A percentile compares a stretch with the other conserved stretches of the same genome.
Evolutionary conservation across 768 basidiomycete genomes (phyloP).

Genomic region (Tylopilus sp.): DNA sequence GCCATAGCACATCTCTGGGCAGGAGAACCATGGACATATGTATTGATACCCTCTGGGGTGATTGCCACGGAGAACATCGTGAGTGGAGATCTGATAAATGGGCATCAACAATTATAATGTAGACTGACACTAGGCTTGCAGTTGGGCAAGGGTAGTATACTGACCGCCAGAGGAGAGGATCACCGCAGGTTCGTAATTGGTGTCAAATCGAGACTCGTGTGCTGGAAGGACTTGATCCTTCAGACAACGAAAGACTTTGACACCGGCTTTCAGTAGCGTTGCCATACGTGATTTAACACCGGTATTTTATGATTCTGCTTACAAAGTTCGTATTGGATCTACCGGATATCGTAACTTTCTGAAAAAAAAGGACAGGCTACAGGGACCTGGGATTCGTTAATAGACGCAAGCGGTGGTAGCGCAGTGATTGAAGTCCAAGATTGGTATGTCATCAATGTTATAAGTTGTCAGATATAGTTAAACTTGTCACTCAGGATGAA

Average conservation of each 20-base stretch:
- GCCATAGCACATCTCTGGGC: conserved; percentile 50
- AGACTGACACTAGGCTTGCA: conserved; percentile 1
- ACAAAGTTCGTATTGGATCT: conserved; percentile 32
- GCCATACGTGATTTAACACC: too few relatives aligned
- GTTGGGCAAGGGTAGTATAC: conserved; percentile 35
- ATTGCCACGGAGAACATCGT: conserved; percentile 24
- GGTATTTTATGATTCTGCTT: too few relatives aligned
- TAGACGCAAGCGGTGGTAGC: conserved; percentile 21
- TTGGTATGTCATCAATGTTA: conserved; percentile 32
- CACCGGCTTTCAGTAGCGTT: too few relatives aligned
- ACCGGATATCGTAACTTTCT: not conserved
- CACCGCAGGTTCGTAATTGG: conserved; percentile 36
- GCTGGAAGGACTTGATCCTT: conserved; percentile 3
- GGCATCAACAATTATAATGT: not conserved
- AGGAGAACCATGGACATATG: conserved; percentile 42
- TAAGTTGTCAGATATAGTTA: not conserved
- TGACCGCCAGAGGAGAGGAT: conserved; percentile 40
- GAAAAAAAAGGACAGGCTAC: conserved; percentile 22
- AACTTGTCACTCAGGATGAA: conserved; percentile 18
- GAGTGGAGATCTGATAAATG: not conserved
- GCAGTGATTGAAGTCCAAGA: conserved; percentile 45
- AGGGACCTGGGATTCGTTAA: conserved; percentile 28
- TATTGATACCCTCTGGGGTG: conserved; percentile 19
- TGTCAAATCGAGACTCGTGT: conserved; percentile 27
- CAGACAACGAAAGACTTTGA: too few relatives aligned